phyloP scores from a whole-genome alignment of 306 rosid species.

The Cucurbita argyrosperma region DNA sequence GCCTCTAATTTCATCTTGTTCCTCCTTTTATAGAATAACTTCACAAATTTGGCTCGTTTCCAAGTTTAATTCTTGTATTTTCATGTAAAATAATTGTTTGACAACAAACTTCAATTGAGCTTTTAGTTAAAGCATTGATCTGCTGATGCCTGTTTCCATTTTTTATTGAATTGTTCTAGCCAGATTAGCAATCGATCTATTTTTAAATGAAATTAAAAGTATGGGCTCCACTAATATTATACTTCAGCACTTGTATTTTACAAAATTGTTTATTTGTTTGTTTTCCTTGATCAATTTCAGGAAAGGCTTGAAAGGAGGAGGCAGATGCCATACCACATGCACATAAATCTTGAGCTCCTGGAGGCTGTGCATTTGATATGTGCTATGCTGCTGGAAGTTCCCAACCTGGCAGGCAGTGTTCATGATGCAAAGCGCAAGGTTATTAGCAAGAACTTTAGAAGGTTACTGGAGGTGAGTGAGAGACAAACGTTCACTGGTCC shows the following conservation, averaged over 20 bases:
- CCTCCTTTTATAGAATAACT: background rate
- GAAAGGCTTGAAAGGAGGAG: conserved; percentile 95
- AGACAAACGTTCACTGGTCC: conserved; percentile 86
- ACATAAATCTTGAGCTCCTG: conserved; percentile 87
- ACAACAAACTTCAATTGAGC: background rate
- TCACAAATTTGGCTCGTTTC: background rate
- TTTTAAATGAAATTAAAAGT: background rate
- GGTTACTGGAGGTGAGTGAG: conserved; percentile 67
- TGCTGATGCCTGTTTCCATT: background rate
- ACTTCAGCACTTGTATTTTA: background rate
- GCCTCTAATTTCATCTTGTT: background rate
- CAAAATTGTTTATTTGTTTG: background rate
- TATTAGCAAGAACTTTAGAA: conserved; percentile 67
- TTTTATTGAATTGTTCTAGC: background rate
- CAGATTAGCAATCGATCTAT: background rate
- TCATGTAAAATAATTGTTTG: background rate
- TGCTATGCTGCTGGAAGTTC: conserved; percentile 96
- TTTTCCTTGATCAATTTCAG: conserved; percentile 21
- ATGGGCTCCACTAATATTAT: background rate
- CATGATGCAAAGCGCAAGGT: conserved; percentile 66
- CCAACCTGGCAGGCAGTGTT: conserved; percentile 74
- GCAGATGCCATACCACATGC: conserved; percentile 99
- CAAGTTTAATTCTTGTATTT: background rate
- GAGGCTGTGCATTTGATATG: conserved; percentile 84
- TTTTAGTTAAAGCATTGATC: background rate